Percentiles rank a stretch among this genome's conserved stretches.
Conservation (phyloP, 106 monocot genomes). For the Ottelia alismoides region DNA sequence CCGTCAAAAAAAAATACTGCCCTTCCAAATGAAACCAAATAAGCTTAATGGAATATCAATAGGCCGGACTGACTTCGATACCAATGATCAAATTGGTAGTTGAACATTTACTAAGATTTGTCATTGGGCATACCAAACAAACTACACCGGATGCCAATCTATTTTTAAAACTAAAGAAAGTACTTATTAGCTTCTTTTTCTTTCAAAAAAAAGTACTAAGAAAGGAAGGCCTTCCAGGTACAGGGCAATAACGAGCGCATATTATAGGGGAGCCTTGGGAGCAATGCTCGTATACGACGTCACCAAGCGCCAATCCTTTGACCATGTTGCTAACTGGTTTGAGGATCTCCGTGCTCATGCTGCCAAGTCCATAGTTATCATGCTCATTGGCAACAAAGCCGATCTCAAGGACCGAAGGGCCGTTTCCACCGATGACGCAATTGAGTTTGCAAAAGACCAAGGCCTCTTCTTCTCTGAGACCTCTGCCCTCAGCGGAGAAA, state of each 20-base stretch:
- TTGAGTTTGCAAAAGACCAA: slow-evolving; percentile 57
- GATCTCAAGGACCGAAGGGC: slow-evolving; percentile 27
- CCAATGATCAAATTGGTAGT: too few species aligned
- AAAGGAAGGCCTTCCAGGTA: slow-evolving; percentile 55
- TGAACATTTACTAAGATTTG: too few species aligned
- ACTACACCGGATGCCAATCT: too few species aligned
- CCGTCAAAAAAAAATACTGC: too few species aligned
- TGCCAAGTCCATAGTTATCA: slow-evolving; percentile 38
- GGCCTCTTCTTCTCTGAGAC: slow-evolving; percentile 71
- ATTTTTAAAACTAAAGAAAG: too few species aligned
- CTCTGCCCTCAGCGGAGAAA: slow-evolving; percentile 58
- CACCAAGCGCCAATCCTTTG: slow-evolving; percentile 25
- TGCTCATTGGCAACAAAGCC: slow-evolving; percentile 67
- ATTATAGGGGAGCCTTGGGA: slow-evolving; percentile 63
- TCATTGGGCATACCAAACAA: too few species aligned
- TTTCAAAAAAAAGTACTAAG: too few species aligned
- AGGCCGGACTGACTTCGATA: too few species aligned
- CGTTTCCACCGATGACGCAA: slow-evolving; percentile 35
- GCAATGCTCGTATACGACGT: slow-evolving; percentile 42
- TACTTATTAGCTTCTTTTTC: too few species aligned
- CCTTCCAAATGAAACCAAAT: too few species aligned
- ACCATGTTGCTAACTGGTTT: slow-evolving; percentile 35
- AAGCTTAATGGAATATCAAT: too few species aligned
- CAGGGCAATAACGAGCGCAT: slow-evolving; percentile 62
- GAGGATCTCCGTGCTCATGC: slow-evolving; percentile 31